These are phyloP conservation scores for Kalaharituber pfeilii DNA, from an alignment of 2,329 filamentous ascomycete genomes.

Conservation along the genomic window DNA sequence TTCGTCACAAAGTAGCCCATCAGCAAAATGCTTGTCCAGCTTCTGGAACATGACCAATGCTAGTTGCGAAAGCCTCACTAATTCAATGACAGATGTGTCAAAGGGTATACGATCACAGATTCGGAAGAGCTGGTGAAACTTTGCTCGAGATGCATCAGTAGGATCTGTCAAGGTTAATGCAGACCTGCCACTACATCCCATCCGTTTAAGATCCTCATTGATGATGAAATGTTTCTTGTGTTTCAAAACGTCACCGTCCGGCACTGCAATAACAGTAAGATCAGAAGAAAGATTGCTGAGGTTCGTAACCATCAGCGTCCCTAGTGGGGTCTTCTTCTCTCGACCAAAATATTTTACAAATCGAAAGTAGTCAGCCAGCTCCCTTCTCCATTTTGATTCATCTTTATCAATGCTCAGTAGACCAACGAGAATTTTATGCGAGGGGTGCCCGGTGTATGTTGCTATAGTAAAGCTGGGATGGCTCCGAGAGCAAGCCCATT, in stretches of 20 bases:
- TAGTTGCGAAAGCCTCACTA: conserved; percentile 81
- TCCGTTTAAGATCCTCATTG: conserved; percentile 80
- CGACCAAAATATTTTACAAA: conserved; percentile 73
- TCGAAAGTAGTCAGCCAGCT: conserved; percentile 87
- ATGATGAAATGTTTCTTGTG: conserved; percentile 76
- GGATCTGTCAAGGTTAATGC: conserved; percentile 67
- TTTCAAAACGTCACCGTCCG: conserved; percentile 65
- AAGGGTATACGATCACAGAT: conserved; percentile 69
- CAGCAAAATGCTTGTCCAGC: conserved; percentile 71
- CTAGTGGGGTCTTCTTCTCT: conserved; percentile 62
- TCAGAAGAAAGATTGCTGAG: conserved; percentile 81
- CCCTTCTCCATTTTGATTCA: conserved; percentile 39
- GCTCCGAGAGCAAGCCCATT: conserved; percentile 72
- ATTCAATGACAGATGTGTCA: conserved; percentile 61
- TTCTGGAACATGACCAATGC: conserved; percentile 77
- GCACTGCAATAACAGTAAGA: conserved; percentile 77
- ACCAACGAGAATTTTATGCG: not conserved
- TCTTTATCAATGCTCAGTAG: not conserved
- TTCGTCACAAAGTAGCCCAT: conserved; percentile 80
- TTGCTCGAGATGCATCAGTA: conserved; percentile 64
- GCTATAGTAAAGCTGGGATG: not conserved
- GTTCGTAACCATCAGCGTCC: conserved; percentile 85
- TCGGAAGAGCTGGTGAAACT: conserved; percentile 80
- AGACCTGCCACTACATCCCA: conserved; percentile 80
- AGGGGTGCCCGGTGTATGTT: not conserved